Conservation (phyloP, 2,329 filamentous ascomycete genomes). For the Cladosporium sp. region DNA sequence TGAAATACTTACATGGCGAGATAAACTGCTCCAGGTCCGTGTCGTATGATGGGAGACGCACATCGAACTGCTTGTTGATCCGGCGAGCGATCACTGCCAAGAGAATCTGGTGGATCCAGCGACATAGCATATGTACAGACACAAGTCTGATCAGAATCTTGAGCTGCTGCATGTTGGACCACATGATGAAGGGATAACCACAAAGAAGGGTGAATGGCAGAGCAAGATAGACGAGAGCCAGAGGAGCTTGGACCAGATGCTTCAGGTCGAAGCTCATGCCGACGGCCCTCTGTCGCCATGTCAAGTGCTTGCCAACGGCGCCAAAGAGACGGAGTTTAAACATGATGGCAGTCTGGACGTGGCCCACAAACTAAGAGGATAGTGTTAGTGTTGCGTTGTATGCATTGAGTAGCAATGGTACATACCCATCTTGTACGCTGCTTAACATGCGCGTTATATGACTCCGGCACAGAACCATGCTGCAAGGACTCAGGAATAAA, state of each 20-base stretch:
- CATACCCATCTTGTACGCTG: constrained; percentile 57
- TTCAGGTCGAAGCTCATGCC: constrained; percentile 22
- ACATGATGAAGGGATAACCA: constrained; percentile 25
- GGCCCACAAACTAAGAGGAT: constrained; percentile 16
- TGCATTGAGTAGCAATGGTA: background rate
- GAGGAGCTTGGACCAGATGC: constrained; percentile 22
- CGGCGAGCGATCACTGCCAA: constrained; percentile 20
- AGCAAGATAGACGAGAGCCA: constrained; percentile 21
- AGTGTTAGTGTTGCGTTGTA: background rate
- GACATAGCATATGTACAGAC: constrained; percentile 19
- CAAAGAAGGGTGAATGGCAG: constrained; percentile 23
- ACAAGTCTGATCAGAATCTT: constrained; percentile 23
- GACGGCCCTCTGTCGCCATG: constrained; percentile 20
- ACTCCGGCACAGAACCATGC: constrained; percentile 61
- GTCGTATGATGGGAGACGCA: constrained; percentile 21
- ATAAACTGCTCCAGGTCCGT: constrained; percentile 22
- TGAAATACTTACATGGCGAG: constrained; percentile 13
- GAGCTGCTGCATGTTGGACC: constrained; percentile 21
- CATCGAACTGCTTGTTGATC: constrained; percentile 18
- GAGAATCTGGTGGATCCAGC: constrained; percentile 24
- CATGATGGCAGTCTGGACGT: constrained; percentile 23
- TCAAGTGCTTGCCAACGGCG: constrained; percentile 21
- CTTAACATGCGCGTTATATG: constrained; percentile 58
- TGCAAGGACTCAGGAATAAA: constrained; percentile 63
- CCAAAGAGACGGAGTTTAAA: constrained; percentile 23